Percentiles rank a stretch among this genome's conserved stretches.
Conservation (phyloP, 2,329 filamentous ascomycete species). For the Incumbomyces lentus region DNA sequence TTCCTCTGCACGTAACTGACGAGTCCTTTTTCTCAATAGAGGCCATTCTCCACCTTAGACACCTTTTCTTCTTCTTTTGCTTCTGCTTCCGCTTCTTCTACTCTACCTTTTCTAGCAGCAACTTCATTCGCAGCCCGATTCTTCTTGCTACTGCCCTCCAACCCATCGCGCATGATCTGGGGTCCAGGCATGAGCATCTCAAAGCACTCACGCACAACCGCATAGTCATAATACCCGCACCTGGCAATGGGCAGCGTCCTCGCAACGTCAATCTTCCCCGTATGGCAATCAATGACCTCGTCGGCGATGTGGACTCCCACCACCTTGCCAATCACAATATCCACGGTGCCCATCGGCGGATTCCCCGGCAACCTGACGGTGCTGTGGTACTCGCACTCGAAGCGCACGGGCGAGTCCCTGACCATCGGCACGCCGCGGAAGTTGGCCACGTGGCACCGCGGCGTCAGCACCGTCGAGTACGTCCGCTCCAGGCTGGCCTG, state of each 20-base stretch:
- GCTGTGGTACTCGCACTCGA: conserved; percentile 48
- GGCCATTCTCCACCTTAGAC: background rate
- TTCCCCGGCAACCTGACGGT: conserved; percentile 47
- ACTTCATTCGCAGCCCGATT: conserved; percentile 13
- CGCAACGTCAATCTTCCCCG: conserved; percentile 43
- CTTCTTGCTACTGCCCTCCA: conserved; percentile 30
- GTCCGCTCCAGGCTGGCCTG: conserved; percentile 41
- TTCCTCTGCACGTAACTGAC: too few species aligned
- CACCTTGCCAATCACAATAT: conserved; percentile 49
- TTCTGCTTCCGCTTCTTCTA: background rate
- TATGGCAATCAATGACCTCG: conserved; percentile 38
- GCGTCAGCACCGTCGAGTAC: conserved; percentile 26
- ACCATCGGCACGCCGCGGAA: conserved; percentile 39
- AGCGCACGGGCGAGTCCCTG: conserved; percentile 43
- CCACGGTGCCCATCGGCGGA: conserved; percentile 47
- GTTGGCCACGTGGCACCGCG: conserved; percentile 12
- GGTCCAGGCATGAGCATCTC: conserved; percentile 44
- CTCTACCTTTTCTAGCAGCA: background rate
- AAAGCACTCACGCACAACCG: conserved; percentile 46
- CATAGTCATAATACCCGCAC: conserved; percentile 52
- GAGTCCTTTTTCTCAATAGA: too few species aligned
- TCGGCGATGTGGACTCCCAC: conserved; percentile 49
- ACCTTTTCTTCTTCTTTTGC: background rate
- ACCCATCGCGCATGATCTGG: conserved; percentile 27
- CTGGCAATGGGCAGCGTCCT: conserved; percentile 51